These are phyloP conservation scores for Fagopyrum homotropicum DNA, from an alignment of 148 eudicot genomes.

Conservation along the genomic window DNA sequence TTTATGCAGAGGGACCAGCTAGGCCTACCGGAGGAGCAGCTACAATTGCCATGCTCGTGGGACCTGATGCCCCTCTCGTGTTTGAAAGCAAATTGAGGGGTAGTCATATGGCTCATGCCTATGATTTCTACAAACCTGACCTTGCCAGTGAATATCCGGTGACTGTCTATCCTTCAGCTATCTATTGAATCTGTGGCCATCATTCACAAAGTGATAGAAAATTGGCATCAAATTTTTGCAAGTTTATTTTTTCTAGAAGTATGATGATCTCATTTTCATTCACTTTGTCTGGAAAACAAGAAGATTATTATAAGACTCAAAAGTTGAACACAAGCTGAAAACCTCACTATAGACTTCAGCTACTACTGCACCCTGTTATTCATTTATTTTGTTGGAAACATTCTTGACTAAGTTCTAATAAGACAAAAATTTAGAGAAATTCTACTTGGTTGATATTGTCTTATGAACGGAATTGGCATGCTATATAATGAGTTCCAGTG, in stretches of 20 bases:
- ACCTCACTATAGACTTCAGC: neutral
- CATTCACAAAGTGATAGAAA: neutral
- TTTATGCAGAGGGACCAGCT: conserved; percentile 97
- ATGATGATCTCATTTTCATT: no score
- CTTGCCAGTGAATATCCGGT: conserved; percentile 99
- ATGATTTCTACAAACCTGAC: conserved; percentile 97
- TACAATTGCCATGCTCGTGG: conserved; percentile 91
- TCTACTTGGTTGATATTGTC: neutral
- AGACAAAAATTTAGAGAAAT: neutral
- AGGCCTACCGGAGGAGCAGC: conserved; percentile 99
- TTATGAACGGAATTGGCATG: neutral
- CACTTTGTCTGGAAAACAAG: neutral
- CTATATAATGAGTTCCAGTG: neutral
- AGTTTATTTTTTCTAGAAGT: neutral
- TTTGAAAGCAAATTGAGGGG: conserved; percentile 95
- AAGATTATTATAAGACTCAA: neutral
- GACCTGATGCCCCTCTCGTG: conserved; percentile 87
- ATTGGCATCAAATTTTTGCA: neutral
- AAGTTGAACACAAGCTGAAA: conserved; percentile 1
- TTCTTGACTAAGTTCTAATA: neutral
- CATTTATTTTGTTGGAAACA: neutral
- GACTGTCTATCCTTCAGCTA: conserved; percentile 17
- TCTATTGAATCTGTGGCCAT: neutral
- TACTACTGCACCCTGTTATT: neutral
- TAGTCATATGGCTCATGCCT: conserved; percentile 92